Conservation (phyloP, 495 filamentous ascomycete species). For the Penicillium goetzii region DNA sequence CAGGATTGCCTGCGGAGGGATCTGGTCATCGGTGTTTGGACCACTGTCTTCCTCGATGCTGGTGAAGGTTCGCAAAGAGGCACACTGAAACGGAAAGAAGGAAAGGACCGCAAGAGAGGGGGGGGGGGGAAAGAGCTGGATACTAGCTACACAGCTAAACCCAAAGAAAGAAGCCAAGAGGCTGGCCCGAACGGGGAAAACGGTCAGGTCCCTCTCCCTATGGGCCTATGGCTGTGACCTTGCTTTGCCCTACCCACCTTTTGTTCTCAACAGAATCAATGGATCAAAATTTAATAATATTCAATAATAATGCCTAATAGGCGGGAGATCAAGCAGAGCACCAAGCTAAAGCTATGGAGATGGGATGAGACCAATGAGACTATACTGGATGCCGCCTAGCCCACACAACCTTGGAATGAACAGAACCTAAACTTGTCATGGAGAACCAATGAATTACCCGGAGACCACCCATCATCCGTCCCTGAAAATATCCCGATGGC, state of each 20-base stretch:
- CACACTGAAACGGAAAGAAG: neutral
- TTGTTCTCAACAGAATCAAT: neutral
- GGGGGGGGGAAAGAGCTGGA: neutral
- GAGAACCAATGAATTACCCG: neutral
- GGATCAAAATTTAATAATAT: neutral
- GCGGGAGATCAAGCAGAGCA: too few species aligned
- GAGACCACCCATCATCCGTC: conserved; percentile 1
- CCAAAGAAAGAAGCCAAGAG: neutral
- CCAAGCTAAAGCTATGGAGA: neutral
- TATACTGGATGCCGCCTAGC: neutral
- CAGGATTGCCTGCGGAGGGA: neutral
- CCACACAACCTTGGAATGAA: neutral
- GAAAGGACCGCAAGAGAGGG: neutral
- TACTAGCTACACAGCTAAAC: neutral
- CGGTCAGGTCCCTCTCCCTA: neutral
- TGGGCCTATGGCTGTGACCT: neutral
- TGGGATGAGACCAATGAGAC: neutral
- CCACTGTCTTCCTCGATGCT: neutral
- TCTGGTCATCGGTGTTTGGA: conserved; percentile 3
- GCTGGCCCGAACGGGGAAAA: conserved; percentile 3
- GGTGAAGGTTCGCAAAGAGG: neutral
- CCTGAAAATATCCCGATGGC: neutral
- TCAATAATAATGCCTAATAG: neutral
- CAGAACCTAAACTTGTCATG: neutral
- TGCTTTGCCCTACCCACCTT: neutral